Conservation (phyloP, 352 stramenopile species). For the Pythium plurisporium region DNA sequence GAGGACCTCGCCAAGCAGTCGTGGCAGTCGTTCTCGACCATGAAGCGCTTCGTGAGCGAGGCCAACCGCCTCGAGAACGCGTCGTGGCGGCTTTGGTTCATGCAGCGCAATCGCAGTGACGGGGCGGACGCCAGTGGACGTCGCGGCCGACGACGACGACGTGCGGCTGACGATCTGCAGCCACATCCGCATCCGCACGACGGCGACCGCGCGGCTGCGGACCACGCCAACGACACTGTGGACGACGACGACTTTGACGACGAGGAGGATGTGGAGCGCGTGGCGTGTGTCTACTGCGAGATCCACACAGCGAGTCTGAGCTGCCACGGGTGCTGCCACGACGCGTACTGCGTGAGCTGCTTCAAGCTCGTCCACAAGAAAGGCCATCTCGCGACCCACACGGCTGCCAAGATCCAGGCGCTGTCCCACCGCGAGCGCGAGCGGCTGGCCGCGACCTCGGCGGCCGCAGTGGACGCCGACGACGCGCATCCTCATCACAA, state of each 20-base stretch:
- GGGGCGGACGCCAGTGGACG: not conserved
- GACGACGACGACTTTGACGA: slow-evolving; percentile 20
- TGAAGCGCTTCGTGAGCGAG: slow-evolving; percentile 83
- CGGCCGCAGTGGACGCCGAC: slow-evolving; percentile 3
- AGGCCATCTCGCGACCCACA: slow-evolving; percentile 75
- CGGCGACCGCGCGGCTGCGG: too few relatives aligned
- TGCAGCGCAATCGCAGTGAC: slow-evolving; percentile 36
- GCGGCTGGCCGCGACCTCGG: slow-evolving; percentile 12
- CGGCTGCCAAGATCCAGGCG: slow-evolving; percentile 54
- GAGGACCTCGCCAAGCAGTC: slow-evolving; percentile 74
- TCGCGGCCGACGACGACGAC: not conserved
- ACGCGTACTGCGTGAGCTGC: slow-evolving; percentile 82
- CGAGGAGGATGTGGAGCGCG: slow-evolving; percentile 19
- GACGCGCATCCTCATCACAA: not conserved
- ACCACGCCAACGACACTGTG: too few relatives aligned
- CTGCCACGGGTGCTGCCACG: slow-evolving; percentile 82
- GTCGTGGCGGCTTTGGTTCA: slow-evolving; percentile 80
- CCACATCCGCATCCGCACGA: not conserved
- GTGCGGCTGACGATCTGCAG: not conserved
- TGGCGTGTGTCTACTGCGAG: slow-evolving; percentile 77
- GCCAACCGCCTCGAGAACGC: slow-evolving; percentile 77
- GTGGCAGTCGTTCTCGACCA: slow-evolving; percentile 86
- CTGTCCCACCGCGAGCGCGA: slow-evolving; percentile 13
- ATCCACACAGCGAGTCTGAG: slow-evolving; percentile 59
- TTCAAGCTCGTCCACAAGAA: slow-evolving; percentile 89